Evolutionary conservation across 2,329 filamentous ascomycete genomes (phyloP).

Genomic region (Decorospora gaudefroyi): DNA sequence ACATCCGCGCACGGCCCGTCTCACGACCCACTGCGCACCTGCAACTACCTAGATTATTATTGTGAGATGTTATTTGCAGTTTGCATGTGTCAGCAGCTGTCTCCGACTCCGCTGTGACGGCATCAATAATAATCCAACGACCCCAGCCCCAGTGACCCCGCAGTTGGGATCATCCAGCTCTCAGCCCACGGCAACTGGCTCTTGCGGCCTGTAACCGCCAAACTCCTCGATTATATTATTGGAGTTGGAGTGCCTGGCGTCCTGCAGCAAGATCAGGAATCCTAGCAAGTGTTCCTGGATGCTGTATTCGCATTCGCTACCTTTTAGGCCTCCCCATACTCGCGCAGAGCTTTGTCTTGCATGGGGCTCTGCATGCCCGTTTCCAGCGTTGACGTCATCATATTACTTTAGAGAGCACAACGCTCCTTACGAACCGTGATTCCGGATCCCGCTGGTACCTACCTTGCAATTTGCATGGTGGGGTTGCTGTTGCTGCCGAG

Average conservation of each 20-base stretch:
- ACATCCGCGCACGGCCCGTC: too few species aligned
- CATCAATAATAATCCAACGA: slow-evolving; percentile 6
- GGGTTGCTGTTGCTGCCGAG: slow-evolving; percentile 5
- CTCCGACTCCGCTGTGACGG: slow-evolving; percentile 15
- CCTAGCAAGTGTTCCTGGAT: slow-evolving; percentile 20
- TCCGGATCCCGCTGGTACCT: not conserved
- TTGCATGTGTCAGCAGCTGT: slow-evolving; percentile 7
- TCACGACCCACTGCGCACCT: not conserved
- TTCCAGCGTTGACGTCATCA: slow-evolving; percentile 9
- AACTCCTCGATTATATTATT: not conserved
- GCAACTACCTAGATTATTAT: too few species aligned
- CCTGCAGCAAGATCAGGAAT: too few species aligned
- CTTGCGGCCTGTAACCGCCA: slow-evolving; percentile 4
- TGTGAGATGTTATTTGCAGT: too few species aligned
- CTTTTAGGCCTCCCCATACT: not conserved
- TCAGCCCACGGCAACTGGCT: not conserved
- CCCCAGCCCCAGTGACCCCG: too few species aligned
- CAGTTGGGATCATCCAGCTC: slow-evolving; percentile 2
- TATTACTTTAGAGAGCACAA: slow-evolving; percentile 3
- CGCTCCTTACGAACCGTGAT: not conserved
- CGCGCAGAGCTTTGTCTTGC: not conserved
- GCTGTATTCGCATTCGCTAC: slow-evolving; percentile 7
- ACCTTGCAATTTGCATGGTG: slow-evolving; percentile 1
- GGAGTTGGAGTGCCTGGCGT: too few species aligned
- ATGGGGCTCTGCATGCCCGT: not conserved